phyloP scores from a whole-genome alignment of 371 early-diverging fungal genomes.

The Fennellomyces sp. region DNA sequence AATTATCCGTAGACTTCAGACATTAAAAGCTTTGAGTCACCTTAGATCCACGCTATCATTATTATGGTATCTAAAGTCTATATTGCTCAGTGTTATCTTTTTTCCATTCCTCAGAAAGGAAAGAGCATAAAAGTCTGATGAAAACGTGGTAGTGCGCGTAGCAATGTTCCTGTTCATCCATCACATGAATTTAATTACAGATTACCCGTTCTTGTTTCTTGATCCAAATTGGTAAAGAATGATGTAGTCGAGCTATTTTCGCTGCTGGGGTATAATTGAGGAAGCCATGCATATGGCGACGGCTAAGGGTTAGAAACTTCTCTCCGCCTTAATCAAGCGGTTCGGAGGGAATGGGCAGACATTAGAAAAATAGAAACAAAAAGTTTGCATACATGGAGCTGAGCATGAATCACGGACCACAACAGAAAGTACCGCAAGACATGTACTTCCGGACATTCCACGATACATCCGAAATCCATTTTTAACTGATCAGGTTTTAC shows the following conservation, averaged over 20 bases:
- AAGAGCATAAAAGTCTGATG: not conserved
- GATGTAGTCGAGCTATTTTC: too few species aligned
- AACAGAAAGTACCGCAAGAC: not conserved
- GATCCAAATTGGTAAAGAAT: too few species aligned
- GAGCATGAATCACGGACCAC: conserved; percentile 3
- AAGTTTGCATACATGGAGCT: not conserved
- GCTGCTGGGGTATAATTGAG: too few species aligned
- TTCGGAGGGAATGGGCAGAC: not conserved
- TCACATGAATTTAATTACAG: conserved; percentile 2
- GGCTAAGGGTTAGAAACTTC: too few species aligned
- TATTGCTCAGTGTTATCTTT: not conserved
- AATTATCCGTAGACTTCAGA: too few species aligned
- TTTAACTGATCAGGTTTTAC: not conserved
- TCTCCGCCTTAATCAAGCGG: too few species aligned
- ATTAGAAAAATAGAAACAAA: too few species aligned
- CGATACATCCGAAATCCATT: not conserved
- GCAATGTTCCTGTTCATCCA: not conserved
- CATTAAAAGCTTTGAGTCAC: too few species aligned
- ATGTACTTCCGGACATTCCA: conserved; percentile 1
- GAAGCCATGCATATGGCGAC: too few species aligned
- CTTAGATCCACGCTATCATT: not conserved
- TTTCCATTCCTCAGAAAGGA: not conserved
- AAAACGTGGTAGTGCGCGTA: too few species aligned
- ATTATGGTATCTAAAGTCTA: not conserved
- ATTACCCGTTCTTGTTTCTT: not conserved